A percentile compares a stretch with the other conserved stretches of the same genome.
These are phyloP conservation scores for Narthecium ossifragum DNA, from an alignment of 106 monocot genomes.

Conservation along the genomic window DNA sequence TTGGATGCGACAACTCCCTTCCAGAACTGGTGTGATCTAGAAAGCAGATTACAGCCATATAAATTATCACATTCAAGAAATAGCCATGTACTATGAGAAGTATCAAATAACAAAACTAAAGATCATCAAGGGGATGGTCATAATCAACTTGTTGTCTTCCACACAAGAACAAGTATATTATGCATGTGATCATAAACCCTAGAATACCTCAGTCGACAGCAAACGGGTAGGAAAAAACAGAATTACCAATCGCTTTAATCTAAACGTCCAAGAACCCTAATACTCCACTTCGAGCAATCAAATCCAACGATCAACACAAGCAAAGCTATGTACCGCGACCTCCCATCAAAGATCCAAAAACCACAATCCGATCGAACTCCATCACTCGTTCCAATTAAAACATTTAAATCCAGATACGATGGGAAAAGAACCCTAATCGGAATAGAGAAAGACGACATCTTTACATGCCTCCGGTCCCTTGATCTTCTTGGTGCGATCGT, in stretches of 20 bases:
- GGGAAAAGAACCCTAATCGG: conserved; percentile 16
- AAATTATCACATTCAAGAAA: not conserved
- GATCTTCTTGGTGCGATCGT: conserved; percentile 28
- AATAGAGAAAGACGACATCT: conserved; percentile 4
- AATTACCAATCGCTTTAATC: not conserved
- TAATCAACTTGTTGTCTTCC: not conserved
- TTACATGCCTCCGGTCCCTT: conserved; percentile 38
- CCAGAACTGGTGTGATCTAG: conserved; percentile 41
- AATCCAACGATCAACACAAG: not conserved
- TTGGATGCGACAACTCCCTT: conserved; percentile 40
- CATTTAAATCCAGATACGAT: not conserved
- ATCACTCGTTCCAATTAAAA: too few relatives aligned
- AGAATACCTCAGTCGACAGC: not conserved
- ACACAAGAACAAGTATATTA: not conserved
- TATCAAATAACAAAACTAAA: not conserved
- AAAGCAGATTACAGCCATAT: conserved; percentile 15
- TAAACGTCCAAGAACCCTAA: not conserved
- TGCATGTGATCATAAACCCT: not conserved
- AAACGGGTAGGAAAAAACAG: not conserved
- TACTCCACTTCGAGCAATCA: not conserved
- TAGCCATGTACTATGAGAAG: not conserved
- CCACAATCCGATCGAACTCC: not conserved
- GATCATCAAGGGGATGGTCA: not conserved
- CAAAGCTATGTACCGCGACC: not conserved
- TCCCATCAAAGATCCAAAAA: not conserved